Percentiles rank a stretch among this genome's conserved stretches.
phyloP scores from a whole-genome alignment of 805 yeast genomes.

The Ogataea thermomethanolica region DNA sequence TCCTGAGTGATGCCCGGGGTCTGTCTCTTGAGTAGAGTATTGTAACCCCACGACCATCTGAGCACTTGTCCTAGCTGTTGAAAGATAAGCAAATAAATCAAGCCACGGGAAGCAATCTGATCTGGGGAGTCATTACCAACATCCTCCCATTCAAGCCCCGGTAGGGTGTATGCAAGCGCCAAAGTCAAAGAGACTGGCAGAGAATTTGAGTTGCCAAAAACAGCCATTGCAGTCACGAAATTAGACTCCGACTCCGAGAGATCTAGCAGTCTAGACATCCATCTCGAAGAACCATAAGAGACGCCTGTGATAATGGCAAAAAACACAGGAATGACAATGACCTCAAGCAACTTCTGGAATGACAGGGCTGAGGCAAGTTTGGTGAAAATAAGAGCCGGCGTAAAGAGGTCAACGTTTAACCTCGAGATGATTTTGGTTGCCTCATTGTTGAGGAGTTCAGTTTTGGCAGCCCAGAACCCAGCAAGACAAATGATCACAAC shows the following conservation, averaged over 20 bases:
- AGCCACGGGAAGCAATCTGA: conserved; percentile 74
- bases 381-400: conserved; percentile 91
- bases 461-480: conserved; percentile 80
- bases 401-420: conserved; percentile 86
- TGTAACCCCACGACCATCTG: conserved; percentile 88
- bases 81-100: conserved; percentile 66
- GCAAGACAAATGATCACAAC: conserved; percentile 82
- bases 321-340: conserved; percentile 79
- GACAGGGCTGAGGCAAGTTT: conserved; percentile 69
- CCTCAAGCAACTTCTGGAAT: conserved; percentile 71
- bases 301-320: conserved; percentile 80
- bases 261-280: conserved; percentile 48
- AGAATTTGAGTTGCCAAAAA: conserved; percentile 93
- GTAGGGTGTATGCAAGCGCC: conserved; percentile 72
- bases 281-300: conserved; percentile 59
- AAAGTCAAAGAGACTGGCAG: conserved; percentile 89
- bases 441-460: conserved; percentile 62
- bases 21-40: conserved; percentile 57
- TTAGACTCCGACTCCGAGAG: conserved; percentile 76
- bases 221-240: conserved; percentile 95
- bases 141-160: conserved; percentile 73
- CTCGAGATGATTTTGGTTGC: conserved; percentile 77
- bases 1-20: conserved; percentile 32
- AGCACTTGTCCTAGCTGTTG: conserved; percentile 81
- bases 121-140: conserved; percentile 62